A percentile compares a stretch with the other conserved stretches of the same genome.
These are phyloP conservation scores for Rhodamnia argentea DNA, from an alignment of 345 rosid genomes.

Conservation along the genomic window DNA sequence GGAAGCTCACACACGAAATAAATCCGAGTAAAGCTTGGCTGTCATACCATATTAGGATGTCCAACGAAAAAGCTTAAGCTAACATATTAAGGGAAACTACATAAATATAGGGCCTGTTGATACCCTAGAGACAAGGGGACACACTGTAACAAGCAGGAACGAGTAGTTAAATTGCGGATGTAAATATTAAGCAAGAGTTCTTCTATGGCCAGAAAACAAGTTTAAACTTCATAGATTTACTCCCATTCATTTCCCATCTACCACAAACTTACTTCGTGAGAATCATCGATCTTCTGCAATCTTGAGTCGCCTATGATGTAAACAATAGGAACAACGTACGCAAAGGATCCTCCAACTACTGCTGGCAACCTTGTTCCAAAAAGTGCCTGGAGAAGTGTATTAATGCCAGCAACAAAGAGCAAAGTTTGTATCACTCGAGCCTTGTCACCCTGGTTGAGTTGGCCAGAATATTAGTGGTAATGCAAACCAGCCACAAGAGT, in stretches of 20 bases:
- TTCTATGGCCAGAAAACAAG: neutral
- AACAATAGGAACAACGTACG: slow-evolving; percentile 56
- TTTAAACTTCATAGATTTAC: neutral
- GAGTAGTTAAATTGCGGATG: neutral
- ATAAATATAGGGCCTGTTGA: neutral
- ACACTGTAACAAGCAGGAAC: neutral
- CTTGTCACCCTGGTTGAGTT: slow-evolving; percentile 54
- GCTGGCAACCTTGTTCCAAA: slow-evolving; percentile 92
- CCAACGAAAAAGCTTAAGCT: neutral
- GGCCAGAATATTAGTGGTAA: neutral
- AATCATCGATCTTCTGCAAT: slow-evolving; percentile 43
- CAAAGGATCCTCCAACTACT: slow-evolving; percentile 80
- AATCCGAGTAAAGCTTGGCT: neutral
- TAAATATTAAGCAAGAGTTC: neutral
- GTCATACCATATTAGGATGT: neutral
- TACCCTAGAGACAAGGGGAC: neutral
- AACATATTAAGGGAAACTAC: neutral
- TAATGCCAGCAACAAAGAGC: slow-evolving; percentile 81
- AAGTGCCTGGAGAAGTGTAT: slow-evolving; percentile 81
- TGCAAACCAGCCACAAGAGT: neutral
- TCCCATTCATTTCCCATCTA: neutral
- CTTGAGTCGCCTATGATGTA: slow-evolving; percentile 75
- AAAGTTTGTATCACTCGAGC: slow-evolving; percentile 84
- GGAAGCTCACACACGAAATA: neutral
- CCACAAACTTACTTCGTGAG: slow-evolving; percentile 46